Base-by-base conservation (phyloP, 2,329 filamentous ascomycete genomes). In the Arthrocladium fulminans region DNA sequence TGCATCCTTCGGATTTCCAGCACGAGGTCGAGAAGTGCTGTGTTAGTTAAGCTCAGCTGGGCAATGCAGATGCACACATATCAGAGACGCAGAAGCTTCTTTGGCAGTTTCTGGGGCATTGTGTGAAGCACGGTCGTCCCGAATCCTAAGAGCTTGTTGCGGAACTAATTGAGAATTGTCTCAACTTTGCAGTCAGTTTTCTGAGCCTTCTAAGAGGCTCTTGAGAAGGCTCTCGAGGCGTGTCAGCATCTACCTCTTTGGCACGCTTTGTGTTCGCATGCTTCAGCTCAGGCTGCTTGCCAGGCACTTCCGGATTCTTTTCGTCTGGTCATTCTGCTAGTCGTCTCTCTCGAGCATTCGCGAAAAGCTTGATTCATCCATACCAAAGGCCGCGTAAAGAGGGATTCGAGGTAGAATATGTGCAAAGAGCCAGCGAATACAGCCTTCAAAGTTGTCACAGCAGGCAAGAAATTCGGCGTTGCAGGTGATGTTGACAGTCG, bases 121-220 rank as follows among this genome's bases (percentile, higher is more conserved):
- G 35, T 72, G 60, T 8, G 75, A 59, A 4, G 62, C 69, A n/a
- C 62, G 68, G 50, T 75, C 75, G 51, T 75, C 73, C 40, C 74
- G 67, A 39, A 71, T 67, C 19, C 73, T 65, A 6, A 75, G 57
- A 47, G 75, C 51, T 74, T 74, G 49, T 67, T 68, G n/a, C 71
- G 67, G 53, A 74, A 75, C 73, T 72, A 75, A 51, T 74, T 71
- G 3, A 69, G 60, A 1, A 74, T 67, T 50, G 65, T 70, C n/a
- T 59, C 61, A 4, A 66, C 63, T 5, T 67, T 59, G 17, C 63
- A 61, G 9, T 64, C 59, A 29, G 63, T 63, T 15, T 66, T 58
- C 49, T 70, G 71, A 5, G 63, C 58, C n/a, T 19, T 65, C 60
- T 3, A 74, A 58, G 1, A 64, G 59, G 35, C 64, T 58, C n/a